Base-by-base conservation (phyloP, 2,329 filamentous ascomycete species). In the Didymosphaeria variabile region DNA sequence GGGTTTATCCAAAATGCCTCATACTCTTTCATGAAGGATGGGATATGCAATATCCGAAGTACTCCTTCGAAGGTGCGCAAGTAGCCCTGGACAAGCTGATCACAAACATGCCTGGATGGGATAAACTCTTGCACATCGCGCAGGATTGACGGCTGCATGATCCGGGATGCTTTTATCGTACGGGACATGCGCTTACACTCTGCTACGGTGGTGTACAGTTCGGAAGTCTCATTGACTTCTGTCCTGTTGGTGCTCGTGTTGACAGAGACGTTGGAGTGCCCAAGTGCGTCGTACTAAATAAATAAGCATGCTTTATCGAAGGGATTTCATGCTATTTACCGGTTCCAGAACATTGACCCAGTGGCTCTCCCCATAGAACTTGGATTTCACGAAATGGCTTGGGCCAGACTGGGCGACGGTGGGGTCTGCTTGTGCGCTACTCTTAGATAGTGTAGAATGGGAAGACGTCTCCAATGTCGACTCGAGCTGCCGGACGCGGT, bases 301-400 rank as follows among this genome's bases (percentile, higher is more conserved):
- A 26, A 29, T 55, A 32, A 51, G 61, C 57, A 45, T 46, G 5
- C 10, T 61, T 79, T 86, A 83, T 54, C 82, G 60, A 1, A 74
- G 64, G 10, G 82, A 29, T 31, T 0, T 31, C 40, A 40, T 52
- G 36, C 1, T 76, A 64, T 81, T 58, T 59, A 73, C 71, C 38
- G 70, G 70, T 19, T 74, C 72, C 29, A 76, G 57, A 9, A 63
- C 61, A 19, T 74, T 74, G 51, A 67, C 56, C 71, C 85, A 87
- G 66, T 87, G 84, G 34, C 83, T 86, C 65, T 82, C 82, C 1
- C 86, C 86, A 64, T 87, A 86, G 3, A 87, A 72, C 0, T 85
- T 82, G 0, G 82, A 83, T 67, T 89, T 89, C 55, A 86, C 58
- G 32, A 73, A 74, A 3, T 61, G 59, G 2, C 64, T 65, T 17